phyloP scores from a whole-genome alignment of 352 stramenopile species.

The Phytophthora pini region DNA sequence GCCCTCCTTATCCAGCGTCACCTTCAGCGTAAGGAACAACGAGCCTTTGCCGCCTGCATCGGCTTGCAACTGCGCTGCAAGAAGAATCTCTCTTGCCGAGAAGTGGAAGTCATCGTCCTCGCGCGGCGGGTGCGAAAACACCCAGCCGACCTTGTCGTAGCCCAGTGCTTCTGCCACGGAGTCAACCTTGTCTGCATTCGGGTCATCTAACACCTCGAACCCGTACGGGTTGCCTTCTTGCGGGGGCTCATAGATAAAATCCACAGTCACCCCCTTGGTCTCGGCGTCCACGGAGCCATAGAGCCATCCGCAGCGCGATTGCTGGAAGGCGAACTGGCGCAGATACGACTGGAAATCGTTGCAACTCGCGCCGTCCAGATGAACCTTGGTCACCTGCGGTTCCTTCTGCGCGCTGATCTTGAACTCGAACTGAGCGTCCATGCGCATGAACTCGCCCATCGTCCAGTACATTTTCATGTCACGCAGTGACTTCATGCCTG shows the following conservation, averaged over 20 bases:
- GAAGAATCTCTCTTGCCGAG: slow-evolving; percentile 89
- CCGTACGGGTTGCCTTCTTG: slow-evolving; percentile 90
- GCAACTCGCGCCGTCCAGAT: slow-evolving; percentile 90
- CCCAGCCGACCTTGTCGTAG: slow-evolving; percentile 95
- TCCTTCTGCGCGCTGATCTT: slow-evolving; percentile 96
- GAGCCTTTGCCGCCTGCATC: slow-evolving; percentile 94
- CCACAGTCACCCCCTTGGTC: slow-evolving; percentile 90
- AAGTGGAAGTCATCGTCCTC: slow-evolving; percentile 97
- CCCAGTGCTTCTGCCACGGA: slow-evolving; percentile 89
- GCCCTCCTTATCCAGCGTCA: slow-evolving; percentile 94
- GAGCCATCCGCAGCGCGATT: slow-evolving; percentile 94
- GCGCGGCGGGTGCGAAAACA: slow-evolving; percentile 96
- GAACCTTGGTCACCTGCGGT: slow-evolving; percentile 79
- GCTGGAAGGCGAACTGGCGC: slow-evolving; percentile 93
- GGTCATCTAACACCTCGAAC: slow-evolving; percentile 94
- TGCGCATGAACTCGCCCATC: slow-evolving; percentile 96
- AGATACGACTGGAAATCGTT: slow-evolving; percentile 93
- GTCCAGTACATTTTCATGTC: slow-evolving; percentile 99
- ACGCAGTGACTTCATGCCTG: slow-evolving; percentile 94
- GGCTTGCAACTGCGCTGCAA: slow-evolving; percentile 95
- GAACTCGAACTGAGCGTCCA: slow-evolving; percentile 98
- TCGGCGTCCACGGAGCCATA: slow-evolving; percentile 92
- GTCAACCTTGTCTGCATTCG: slow-evolving; percentile 85
- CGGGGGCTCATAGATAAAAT: slow-evolving; percentile 97
- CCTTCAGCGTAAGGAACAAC: slow-evolving; percentile 96